Base-by-base conservation (phyloP, 2,329 filamentous ascomycete genomes). In the Colletotrichum shisoi region DNA sequence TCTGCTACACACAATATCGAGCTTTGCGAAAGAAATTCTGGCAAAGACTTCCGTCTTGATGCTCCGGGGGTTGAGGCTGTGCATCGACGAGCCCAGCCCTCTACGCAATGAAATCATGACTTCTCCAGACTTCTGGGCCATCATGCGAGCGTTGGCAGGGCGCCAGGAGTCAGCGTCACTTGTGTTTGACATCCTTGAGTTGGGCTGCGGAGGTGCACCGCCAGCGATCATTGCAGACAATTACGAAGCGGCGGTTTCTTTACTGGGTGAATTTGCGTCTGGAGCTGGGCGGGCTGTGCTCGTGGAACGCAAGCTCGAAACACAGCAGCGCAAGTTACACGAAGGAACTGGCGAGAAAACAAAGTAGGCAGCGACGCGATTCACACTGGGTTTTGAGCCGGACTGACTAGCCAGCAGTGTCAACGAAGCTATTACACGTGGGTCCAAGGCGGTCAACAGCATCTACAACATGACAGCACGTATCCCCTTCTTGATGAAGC, bases 51-150 rank as follows among this genome's bases (percentile, higher is more conserved):
- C 93, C 0, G 83, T 88, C 39, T 86, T 92, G 4, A 87, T 96
- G 0, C 82, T 97, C 19, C 89, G 91, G 72, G 94, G 94, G 0
- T 81, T 99, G 31, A 87, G 89, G 51, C 83, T 89, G 51, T 97
- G 94, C 73, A 91, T 97, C 71, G 88, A 90, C 58, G 87, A 91
- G 67, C 88, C 92, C 0, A 89, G 89, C 31, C 88, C 91, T 13
- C 81, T 99, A 34, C 89, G 92, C 64, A 97, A 92, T 71, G 94
- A 98, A 79, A 91, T 98, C 71, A 96, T 96, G 79, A 94, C 92
- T 15, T 98, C 94, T 19, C 95, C 95, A 0, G 95, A 99, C 75
- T 98, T 99, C 77, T 99, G 95, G 95, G 90, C 91, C 5, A 91
- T 97, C 15, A 82, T 99, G 59, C 89, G 93, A 69, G 86, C 88